These are phyloP conservation scores for Pythium phragmitis DNA, from an alignment of 352 stramenopile genomes.

Conservation along the genomic window DNA sequence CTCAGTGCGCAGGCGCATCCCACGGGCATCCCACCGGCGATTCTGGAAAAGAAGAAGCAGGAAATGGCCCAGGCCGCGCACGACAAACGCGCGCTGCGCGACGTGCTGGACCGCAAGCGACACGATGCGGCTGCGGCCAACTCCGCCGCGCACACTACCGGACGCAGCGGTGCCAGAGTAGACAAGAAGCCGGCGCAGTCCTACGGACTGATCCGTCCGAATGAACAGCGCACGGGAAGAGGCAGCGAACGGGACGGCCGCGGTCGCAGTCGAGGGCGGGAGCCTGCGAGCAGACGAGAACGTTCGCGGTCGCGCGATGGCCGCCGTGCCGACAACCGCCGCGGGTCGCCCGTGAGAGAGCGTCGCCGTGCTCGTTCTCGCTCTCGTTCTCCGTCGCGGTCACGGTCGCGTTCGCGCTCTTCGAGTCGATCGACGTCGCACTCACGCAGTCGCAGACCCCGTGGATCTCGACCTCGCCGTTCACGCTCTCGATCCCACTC, in stretches of 20 bases:
- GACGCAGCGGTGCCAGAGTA: background rate
- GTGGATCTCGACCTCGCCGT: conserved; percentile 14
- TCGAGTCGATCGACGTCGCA: conserved; percentile 28
- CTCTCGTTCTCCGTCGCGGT: conserved; percentile 15
- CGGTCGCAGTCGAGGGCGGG: background rate
- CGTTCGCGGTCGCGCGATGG: conserved; percentile 18
- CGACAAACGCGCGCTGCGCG: conserved; percentile 58
- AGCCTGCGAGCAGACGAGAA: background rate
- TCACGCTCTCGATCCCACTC: conserved; percentile 16
- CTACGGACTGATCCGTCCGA: conserved; percentile 20
- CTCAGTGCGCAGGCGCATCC: conserved; percentile 87
- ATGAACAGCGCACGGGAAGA: background rate
- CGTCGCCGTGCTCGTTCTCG: conserved; percentile 11
- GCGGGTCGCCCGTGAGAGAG: background rate
- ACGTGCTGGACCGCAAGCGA: conserved; percentile 58
- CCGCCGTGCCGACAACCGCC: conserved; percentile 22
- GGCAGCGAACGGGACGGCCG: background rate
- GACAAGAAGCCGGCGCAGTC: background rate
- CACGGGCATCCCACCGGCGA: conserved; percentile 81
- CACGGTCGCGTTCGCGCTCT: conserved; percentile 17
- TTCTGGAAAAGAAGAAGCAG: conserved; percentile 91
- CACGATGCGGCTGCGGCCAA: conserved; percentile 19
- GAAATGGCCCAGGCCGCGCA: conserved; percentile 68
- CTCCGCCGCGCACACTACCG: background rate
- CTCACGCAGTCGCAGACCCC: conserved; percentile 16